Evolutionary conservation across 495 filamentous ascomycete species (phyloP), one percentile per base, ranked within the genome.

Genomic region (Lophiostoma macrostomum): DNA sequence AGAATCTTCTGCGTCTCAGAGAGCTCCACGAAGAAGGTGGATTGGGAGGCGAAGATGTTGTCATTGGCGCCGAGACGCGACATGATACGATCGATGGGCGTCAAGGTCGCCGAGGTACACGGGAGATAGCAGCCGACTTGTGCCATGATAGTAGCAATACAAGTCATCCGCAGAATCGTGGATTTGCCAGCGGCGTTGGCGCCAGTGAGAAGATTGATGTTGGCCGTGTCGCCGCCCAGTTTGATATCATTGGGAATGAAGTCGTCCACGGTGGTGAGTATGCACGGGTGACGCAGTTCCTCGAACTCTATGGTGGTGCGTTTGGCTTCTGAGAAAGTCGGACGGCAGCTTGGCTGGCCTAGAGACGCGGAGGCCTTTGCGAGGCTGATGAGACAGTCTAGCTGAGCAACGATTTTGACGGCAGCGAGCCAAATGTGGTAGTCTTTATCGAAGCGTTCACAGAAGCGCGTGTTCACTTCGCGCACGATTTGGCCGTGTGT

Each of bases 1-100:
- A 99, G 82, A 44, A 99, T 99, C 75, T 97, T 97, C 73, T 96
- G 95, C 7, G 93, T 99, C 64, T 99, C 94, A 3, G 90, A 87
- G 6, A 99, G 77, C 69, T 99, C 93, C 39, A 99, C 91, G 67
- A 99, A 96, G 79, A 99, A 99, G 25, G 93, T 99, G 20, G 85
- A 90, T 71, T 99, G 94, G 2, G 91, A 89, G 19, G 91, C 94
- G 65, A 99, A 96, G 67, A 99, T 97, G 71, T 96, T 96, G 78
- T 99, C 93, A 65, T 97, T 95, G 39, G 94, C 94, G 12, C 94
- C 94, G 0, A 99, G 86, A 19, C 94, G 90, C 4, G 90, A 96
- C 94, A 99, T 99, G 75, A 99, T 97, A 35, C 93, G 87, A 67
- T 99, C 94, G 24, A 91, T 78, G 0, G 93, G 90, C 0, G 94